These are phyloP conservation scores for Botrytis squamosa DNA, from an alignment of 2,329 filamentous ascomycete genomes.

Conservation along the genomic window DNA sequence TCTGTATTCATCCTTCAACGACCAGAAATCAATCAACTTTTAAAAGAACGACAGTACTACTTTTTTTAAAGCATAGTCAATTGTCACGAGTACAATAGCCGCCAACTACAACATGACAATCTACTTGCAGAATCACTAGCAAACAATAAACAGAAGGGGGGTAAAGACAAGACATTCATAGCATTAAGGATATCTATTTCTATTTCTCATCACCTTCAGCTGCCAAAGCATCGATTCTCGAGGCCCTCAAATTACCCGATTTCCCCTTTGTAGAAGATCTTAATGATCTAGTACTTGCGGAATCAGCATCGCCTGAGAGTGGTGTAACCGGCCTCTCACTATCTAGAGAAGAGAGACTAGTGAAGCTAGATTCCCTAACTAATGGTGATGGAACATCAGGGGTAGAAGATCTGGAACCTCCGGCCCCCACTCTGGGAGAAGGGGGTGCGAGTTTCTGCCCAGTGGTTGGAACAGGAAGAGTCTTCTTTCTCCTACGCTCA, in stretches of 20 bases:
- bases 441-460: conserved; percentile 33
- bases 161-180: neutral
- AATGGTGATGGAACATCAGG: conserved; percentile 38
- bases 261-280: conserved; percentile 15
- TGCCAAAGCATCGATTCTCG: conserved; percentile 5
- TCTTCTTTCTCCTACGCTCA: conserved; percentile 35
- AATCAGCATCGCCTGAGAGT: conserved; percentile 28
- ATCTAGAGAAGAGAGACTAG: conserved; percentile 36
- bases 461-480: conserved; percentile 23
- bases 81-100: neutral
- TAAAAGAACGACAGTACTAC: neutral
- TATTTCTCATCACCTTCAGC: conserved; percentile 13
- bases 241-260: neutral
- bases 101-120: too few species aligned
- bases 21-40: neutral
- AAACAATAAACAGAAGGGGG: neutral
- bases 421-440: neutral
- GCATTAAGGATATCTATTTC: conserved; percentile 11
- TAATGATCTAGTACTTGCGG: conserved; percentile 12
- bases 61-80: neutral
- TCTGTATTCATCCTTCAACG: neutral
- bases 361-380: conserved; percentile 36
- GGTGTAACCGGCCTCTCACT: conserved; percentile 33
- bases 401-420: conserved; percentile 29
- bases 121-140: neutral